These are phyloP conservation scores for Taphrina confusa DNA, from an alignment of 1,139 yeast genomes.

Conservation along the genomic window DNA sequence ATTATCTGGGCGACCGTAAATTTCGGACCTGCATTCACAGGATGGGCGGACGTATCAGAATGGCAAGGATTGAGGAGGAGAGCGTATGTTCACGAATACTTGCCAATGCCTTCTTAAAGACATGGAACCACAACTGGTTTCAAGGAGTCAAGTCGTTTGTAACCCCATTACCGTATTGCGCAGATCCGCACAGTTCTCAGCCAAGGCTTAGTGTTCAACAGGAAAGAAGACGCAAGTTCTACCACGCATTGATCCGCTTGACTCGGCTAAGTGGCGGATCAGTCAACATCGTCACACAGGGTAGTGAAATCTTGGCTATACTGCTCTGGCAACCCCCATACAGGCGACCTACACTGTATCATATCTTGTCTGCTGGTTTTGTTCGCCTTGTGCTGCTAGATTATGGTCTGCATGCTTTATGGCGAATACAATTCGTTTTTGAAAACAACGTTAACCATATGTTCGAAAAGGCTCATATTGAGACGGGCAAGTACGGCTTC, in stretches of 20 bases:
- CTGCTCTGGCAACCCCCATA: background rate
- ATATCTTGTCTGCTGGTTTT: background rate
- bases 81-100: background rate
- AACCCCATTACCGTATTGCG: background rate
- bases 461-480: background rate
- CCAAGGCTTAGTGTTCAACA: background rate
- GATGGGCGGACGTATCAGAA: too few relatives aligned
- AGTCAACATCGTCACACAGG: background rate
- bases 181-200: background rate
- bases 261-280: background rate
- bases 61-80: background rate
- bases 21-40: too few relatives aligned
- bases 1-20: too few relatives aligned
- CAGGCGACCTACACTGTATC: background rate
- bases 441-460: background rate
- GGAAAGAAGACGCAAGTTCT: background rate
- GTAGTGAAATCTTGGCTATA: background rate
- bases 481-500: background rate
- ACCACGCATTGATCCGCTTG: background rate
- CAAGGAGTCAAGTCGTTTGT: background rate
- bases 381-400: background rate
- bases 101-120: background rate
- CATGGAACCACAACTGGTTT: constrained; percentile 1
- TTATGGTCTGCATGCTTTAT: background rate
- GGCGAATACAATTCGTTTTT: background rate